Conservation (phyloP, 2,329 filamentous ascomycete species). For the Stagonosporopsis cucurbitacearum region DNA sequence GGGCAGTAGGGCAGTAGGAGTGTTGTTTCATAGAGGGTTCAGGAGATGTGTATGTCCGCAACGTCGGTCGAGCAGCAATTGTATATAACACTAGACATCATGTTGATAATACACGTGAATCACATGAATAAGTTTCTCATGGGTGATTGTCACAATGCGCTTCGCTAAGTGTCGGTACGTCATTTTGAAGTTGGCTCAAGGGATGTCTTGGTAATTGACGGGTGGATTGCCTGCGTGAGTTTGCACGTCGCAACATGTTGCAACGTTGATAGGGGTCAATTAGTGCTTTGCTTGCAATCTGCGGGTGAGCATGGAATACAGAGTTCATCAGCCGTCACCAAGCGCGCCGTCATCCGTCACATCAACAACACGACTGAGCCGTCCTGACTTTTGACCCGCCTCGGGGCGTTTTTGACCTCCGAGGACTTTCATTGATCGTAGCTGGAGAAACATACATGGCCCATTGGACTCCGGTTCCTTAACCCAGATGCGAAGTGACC, state of each 20-base stretch:
- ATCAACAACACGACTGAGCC: constrained; percentile 10
- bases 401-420: constrained; percentile 44
- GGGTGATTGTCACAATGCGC: background rate
- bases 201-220: background rate
- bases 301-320: background rate
- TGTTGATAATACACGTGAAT: background rate
- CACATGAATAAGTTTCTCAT: background rate
- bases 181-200: too few species aligned
- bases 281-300: background rate
- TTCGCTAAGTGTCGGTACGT: background rate
- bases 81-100: background rate
- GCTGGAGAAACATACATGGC: constrained; percentile 51
- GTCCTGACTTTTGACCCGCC: constrained; percentile 47
- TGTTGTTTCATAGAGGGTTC: background rate
- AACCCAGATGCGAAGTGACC: constrained; percentile 50
- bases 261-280: background rate
- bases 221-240: background rate
- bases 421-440: constrained; percentile 51
- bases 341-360: constrained; percentile 1
- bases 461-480: constrained; percentile 50
- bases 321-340: background rate
- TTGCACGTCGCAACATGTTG: background rate
- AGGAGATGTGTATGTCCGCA: background rate
- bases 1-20: too few species aligned
- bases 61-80: background rate